Base-by-base conservation (phyloP, 495 filamentous ascomycete species). In the Hapsidospora chrysogenum region DNA sequence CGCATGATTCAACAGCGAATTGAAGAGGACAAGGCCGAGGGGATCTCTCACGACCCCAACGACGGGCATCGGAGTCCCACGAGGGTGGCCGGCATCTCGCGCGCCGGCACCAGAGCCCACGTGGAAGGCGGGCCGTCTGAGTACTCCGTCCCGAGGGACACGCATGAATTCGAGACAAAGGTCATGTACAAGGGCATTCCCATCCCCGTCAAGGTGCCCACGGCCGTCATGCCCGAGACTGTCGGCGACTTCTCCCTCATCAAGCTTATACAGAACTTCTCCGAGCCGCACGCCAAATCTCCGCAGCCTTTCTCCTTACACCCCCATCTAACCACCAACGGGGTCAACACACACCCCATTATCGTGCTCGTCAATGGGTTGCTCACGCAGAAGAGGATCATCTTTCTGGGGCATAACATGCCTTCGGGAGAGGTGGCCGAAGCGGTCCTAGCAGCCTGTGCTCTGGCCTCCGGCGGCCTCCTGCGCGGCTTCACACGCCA, bases 191-290 rank as follows among this genome's bases (percentile, higher is more conserved):
- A 94, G 53, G 80, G 82, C 41, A 87, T 95, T 33, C 85, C 89
- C 1, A 82, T 99, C 18, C 89, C 89, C 1, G 82, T 99, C 58
- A 95, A 95, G 54, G 73, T 99, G 9, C 89, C 89, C 0, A 82
- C 83, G 9, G 85, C 86, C 4, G 72, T 89, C 33, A 85, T 83
- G 61, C 85, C 86, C 3, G 89, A 99, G 52, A 94, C 85, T 0
- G 89, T 99, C 9, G 92, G 92, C 36, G 87, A 96, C 53, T 99
- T 99, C 51, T 93, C 85, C 23, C 65, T 99, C 28, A 81, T 99
- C 57, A 95, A 95, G 51, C 74, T 99, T 7, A 92, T 99, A 43
- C 83, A 92, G 43, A 92, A 76, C 23, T 99, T 95, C 47, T 78
- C 85, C 11, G 71, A 72, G 9, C 70, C 80, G 2, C 85, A 95